Evolutionary conservation across 768 basidiomycete species (phyloP).

Genomic region (Lactifluus pinguis): DNA sequence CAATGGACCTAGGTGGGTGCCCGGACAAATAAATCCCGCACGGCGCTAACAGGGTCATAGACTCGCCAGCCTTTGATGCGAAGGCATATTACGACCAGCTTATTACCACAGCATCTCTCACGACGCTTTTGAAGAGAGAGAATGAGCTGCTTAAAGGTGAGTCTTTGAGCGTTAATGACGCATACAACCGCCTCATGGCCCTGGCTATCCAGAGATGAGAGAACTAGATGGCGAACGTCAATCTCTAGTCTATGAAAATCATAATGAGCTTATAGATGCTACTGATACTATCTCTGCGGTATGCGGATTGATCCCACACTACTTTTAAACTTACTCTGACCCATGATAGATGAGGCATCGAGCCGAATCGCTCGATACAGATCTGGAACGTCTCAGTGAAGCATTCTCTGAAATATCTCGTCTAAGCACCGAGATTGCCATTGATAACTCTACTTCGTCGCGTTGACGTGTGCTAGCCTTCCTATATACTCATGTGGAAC

Average conservation of each 20-base stretch:
- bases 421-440: constrained; percentile 56
- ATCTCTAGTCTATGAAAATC: constrained; percentile 89
- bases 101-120: constrained; percentile 71
- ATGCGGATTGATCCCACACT: constrained; percentile 22
- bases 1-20: constrained; percentile 68
- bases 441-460: constrained; percentile 28
- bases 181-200: neutral
- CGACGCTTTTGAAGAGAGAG: constrained; percentile 65
- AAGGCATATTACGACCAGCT: constrained; percentile 79
- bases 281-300: constrained; percentile 87
- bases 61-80: constrained; percentile 76
- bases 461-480: neutral
- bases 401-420: constrained; percentile 86
- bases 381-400: constrained; percentile 69
- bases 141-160: constrained; percentile 71
- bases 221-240: constrained; percentile 84
- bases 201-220: constrained; percentile 55
- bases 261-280: constrained; percentile 90
- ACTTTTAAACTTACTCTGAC: neutral
- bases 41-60: constrained; percentile 30
- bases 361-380: constrained; percentile 76
- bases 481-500: neutral
- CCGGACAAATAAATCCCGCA: neutral
- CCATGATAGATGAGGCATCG: constrained; percentile 72
- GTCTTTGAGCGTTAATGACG: constrained; percentile 9